These are phyloP conservation scores for Vicia sativa DNA, from an alignment of 306 rosid genomes.

Conservation along the genomic window DNA sequence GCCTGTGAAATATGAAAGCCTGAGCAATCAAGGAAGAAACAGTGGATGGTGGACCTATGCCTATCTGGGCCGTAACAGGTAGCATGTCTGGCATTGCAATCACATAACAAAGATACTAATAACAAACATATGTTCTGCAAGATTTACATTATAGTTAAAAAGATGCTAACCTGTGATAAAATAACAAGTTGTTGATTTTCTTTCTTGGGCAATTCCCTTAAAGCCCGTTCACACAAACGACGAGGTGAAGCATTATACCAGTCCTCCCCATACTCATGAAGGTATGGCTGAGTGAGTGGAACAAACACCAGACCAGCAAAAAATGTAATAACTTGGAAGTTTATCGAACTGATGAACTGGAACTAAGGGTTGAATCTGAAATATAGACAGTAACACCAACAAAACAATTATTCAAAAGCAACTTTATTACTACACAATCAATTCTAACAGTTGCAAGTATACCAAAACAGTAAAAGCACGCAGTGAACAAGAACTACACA, in stretches of 20 bases:
- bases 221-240: slow-evolving; percentile 78
- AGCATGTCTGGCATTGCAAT: too few species aligned
- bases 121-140: slow-evolving; percentile 23
- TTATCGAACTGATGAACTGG: slow-evolving; percentile 94
- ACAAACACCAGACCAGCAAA: slow-evolving; percentile 92
- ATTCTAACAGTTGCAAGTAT: background rate
- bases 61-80: too few species aligned
- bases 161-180: slow-evolving; percentile 79
- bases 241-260: slow-evolving; percentile 92
- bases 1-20: background rate
- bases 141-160: slow-evolving; percentile 4
- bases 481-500: background rate
- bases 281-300: slow-evolving; percentile 88
- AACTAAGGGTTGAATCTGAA: slow-evolving; percentile 84
- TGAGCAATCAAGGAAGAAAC: slow-evolving; percentile 6
- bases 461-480: background rate
- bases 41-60: background rate
- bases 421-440: too few species aligned
- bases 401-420: slow-evolving; percentile 7
- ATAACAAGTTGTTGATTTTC: slow-evolving; percentile 79
- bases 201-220: slow-evolving; percentile 82
- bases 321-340: slow-evolving; percentile 88
- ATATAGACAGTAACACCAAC: slow-evolving; percentile 31
- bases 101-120: slow-evolving; percentile 1
- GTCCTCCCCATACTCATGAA: slow-evolving; percentile 94